A percentile compares a stretch with the other conserved stretches of the same genome.
Conservation (phyloP, 2,329 filamentous ascomycete species). For the Cercospora sp. region DNA sequence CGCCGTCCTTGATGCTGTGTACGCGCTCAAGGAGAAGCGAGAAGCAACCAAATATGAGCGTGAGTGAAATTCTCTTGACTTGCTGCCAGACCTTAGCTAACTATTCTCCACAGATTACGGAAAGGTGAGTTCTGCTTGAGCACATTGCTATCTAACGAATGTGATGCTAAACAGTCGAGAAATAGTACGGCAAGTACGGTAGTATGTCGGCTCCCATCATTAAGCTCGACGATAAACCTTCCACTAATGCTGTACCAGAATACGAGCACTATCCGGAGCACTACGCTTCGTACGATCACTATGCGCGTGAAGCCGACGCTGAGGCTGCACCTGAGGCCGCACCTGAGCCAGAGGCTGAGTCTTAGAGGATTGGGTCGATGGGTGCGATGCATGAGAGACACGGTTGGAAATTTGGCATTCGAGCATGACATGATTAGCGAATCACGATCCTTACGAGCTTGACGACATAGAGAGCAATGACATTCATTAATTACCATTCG, state of each 20-base stretch:
- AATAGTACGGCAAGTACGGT: background rate
- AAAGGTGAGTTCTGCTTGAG: background rate
- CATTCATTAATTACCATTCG: conserved; percentile 3
- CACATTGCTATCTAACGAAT: background rate
- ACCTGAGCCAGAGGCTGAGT: conserved; percentile 4
- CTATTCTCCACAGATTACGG: background rate
- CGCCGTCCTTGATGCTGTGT: conserved; percentile 2
- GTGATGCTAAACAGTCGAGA: background rate
- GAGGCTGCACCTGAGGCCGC: conserved; percentile 9
- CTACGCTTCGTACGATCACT: background rate
- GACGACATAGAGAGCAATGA: conserved; percentile 6
- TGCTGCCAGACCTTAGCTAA: too few species aligned
- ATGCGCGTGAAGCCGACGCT: background rate
- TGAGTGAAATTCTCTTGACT: background rate
- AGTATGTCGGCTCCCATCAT: background rate
- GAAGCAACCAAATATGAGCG: background rate
- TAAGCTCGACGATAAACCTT: background rate
- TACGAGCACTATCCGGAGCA: background rate
- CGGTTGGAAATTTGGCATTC: background rate
- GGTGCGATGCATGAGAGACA: background rate
- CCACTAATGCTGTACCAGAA: background rate
- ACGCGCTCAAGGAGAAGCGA: conserved; percentile 7
- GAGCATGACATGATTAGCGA: background rate
- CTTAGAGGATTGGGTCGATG: background rate
- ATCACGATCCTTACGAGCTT: conserved; percentile 14